Evolutionary conservation across 2,329 filamentous ascomycete genomes (phyloP).

Genomic region (Fonsecaea pedrosoi): DNA sequence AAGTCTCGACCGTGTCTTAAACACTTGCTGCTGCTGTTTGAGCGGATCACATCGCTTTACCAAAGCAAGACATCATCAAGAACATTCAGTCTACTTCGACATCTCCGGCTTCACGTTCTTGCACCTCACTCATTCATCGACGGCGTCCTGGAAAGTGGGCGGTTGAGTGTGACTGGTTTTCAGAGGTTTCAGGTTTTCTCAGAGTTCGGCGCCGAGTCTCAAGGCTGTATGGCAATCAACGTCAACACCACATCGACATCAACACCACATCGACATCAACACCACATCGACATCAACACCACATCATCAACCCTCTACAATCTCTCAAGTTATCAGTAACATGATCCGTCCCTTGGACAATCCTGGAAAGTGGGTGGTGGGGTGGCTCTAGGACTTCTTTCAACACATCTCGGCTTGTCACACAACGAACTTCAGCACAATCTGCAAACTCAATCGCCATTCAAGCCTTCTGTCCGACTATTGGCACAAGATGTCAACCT

Average conservation of each 20-base stretch:
- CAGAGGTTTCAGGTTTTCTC: background rate
- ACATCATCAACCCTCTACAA: background rate
- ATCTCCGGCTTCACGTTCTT: background rate
- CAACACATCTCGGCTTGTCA: background rate
- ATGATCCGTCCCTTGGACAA: background rate
- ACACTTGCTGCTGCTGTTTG: background rate
- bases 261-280: background rate
- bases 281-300: background rate
- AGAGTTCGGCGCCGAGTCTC: background rate
- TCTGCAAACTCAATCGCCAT: background rate
- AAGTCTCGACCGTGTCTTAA: background rate
- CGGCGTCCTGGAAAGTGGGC: background rate
- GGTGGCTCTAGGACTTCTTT: constrained; percentile 3
- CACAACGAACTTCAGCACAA: background rate
- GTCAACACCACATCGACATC: background rate
- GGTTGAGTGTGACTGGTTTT: background rate
- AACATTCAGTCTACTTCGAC: background rate
- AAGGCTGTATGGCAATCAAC: background rate
- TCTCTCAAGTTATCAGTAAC: background rate
- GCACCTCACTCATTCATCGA: background rate
- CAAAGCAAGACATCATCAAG: background rate
- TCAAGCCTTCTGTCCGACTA: background rate
- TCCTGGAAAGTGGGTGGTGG: background rate
- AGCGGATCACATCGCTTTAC: background rate
- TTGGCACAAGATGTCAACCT: background rate